Percentiles rank a stretch among this genome's conserved stretches.
Conservation (phyloP, 495 filamentous ascomycete genomes). For the Penicillium canescens region DNA sequence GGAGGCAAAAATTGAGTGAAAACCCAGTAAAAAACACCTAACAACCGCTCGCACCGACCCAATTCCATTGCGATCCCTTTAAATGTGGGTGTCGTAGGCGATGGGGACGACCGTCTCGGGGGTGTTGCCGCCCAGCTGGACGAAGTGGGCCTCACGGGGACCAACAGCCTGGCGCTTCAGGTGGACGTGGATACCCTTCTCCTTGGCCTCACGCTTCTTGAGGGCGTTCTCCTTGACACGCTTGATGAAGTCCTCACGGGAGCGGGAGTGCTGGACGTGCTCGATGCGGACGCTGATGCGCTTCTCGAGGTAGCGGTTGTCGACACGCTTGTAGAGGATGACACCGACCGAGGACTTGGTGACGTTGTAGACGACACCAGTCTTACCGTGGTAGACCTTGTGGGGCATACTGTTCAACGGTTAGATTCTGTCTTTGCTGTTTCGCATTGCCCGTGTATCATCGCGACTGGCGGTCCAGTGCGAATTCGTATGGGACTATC, state of each 20-base stretch:
- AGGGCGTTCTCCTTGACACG: constrained; percentile 94
- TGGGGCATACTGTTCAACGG: constrained; percentile 76
- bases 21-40: constrained; percentile 48
- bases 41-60: constrained; percentile 43
- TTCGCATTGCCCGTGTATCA: constrained; percentile 1
- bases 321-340: constrained; percentile 97
- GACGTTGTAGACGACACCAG: constrained; percentile 96
- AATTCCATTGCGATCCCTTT: constrained; percentile 49
- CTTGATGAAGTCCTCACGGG: constrained; percentile 91
- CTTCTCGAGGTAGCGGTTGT: constrained; percentile 99
- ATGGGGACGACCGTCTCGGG: constrained; percentile 91
- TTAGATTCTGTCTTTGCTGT: constrained; percentile 30
- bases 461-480: constrained; percentile 2
- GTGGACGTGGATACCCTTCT: constrained; percentile 78
- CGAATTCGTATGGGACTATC: constrained; percentile 14
- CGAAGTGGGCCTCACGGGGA: constrained; percentile 76
- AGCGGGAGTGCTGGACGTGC: constrained; percentile 92
- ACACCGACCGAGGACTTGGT: constrained; percentile 94
- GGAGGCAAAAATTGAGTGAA: constrained; percentile 29
- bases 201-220: constrained; percentile 90
- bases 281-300: constrained; percentile 97
- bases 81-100: constrained; percentile 98
- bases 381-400: constrained; percentile 99
- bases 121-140: constrained; percentile 71
- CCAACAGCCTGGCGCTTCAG: constrained; percentile 85